These are phyloP conservation scores for Taxillus chinensis DNA, from an alignment of 164 flowering plant genomes.

Conservation along the genomic window DNA sequence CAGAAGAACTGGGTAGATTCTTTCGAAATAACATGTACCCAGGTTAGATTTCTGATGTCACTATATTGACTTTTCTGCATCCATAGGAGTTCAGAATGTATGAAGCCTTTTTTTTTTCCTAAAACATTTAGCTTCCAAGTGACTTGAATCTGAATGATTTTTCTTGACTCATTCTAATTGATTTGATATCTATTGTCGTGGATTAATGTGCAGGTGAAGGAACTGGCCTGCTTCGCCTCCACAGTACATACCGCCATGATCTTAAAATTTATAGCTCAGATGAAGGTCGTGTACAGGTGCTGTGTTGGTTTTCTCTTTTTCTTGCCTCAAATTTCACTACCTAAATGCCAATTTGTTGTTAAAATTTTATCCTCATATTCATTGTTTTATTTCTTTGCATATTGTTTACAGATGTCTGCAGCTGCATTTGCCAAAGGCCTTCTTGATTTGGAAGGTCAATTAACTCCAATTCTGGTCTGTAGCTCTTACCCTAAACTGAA, in stretches of 20 bases:
- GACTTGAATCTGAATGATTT: too few species aligned
- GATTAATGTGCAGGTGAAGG: conserved; percentile 68
- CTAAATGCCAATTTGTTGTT: too few species aligned
- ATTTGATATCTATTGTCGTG: too few species aligned
- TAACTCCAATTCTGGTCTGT: conserved; percentile 89
- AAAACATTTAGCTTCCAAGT: too few species aligned
- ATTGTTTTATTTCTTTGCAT: neutral
- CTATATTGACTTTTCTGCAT: neutral
- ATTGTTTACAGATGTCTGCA: conserved; percentile 78
- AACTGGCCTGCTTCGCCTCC: conserved; percentile 95
- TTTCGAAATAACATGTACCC: conserved; percentile 98
- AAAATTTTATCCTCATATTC: too few species aligned
- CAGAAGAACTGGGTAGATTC: conserved; percentile 97
- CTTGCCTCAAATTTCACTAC: too few species aligned
- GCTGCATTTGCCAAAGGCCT: conserved; percentile 99
- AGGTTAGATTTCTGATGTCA: conserved; percentile 31
- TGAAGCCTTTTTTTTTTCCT: too few species aligned
- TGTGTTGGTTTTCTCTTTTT: neutral
- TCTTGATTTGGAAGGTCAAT: conserved; percentile 95
- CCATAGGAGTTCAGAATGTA: neutral
- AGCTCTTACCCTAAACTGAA: conserved; percentile 5
- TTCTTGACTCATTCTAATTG: too few species aligned
- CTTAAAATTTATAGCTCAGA: conserved; percentile 98
- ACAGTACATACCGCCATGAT: conserved; percentile 98
- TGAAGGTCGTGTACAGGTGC: conserved; percentile 99